A percentile compares a stretch with the other conserved stretches of the same genome.
phyloP scores from a whole-genome alignment of 163 green algal genomes.

The Chlamydomonas reinhardtii region DNA sequence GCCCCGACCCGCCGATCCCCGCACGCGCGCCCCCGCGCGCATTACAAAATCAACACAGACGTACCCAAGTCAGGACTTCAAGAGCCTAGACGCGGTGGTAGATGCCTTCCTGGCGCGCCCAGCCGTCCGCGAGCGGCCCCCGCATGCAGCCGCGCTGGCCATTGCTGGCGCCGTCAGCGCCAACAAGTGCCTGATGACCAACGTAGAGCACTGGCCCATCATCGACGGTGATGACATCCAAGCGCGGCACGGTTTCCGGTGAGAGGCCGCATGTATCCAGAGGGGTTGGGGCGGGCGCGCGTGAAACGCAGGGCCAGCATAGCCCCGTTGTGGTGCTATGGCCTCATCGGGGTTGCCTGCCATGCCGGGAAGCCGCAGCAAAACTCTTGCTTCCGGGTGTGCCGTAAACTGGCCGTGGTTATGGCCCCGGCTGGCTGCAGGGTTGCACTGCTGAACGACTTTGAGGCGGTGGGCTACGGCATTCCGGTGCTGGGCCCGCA shows the following conservation, averaged over 20 bases:
- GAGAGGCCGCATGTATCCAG: background rate
- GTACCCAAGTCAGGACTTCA: conserved; percentile 78
- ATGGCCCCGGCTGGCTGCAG: conserved; percentile 32
- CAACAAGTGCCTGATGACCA: conserved; percentile 92
- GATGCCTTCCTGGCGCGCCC: conserved; percentile 67
- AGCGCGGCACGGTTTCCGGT: conserved; percentile 68
- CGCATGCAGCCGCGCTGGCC: conserved; percentile 83
- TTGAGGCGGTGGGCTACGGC: conserved; percentile 96
- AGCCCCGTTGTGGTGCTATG: too few relatives aligned
- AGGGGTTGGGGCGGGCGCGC: too few relatives aligned
- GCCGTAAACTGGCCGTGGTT: too few relatives aligned
- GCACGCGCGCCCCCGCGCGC: too few relatives aligned
- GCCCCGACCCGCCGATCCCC: too few relatives aligned
- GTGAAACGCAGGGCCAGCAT: too few relatives aligned
- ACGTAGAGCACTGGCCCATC: conserved; percentile 80
- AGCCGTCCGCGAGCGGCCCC: conserved; percentile 31
- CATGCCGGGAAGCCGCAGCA: too few relatives aligned
- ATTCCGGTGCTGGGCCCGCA: conserved; percentile 77
- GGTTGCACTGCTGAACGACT: conserved; percentile 93
- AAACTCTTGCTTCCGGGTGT: too few relatives aligned
- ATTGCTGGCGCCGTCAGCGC: conserved; percentile 87
- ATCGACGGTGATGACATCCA: conserved; percentile 79
- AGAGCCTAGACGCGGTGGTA: conserved; percentile 81
- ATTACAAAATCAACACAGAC: conserved; percentile 57
- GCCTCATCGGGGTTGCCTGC: too few relatives aligned